phyloP scores from a whole-genome alignment of 345 rosid genomes.

The Dovyalis caffra region DNA sequence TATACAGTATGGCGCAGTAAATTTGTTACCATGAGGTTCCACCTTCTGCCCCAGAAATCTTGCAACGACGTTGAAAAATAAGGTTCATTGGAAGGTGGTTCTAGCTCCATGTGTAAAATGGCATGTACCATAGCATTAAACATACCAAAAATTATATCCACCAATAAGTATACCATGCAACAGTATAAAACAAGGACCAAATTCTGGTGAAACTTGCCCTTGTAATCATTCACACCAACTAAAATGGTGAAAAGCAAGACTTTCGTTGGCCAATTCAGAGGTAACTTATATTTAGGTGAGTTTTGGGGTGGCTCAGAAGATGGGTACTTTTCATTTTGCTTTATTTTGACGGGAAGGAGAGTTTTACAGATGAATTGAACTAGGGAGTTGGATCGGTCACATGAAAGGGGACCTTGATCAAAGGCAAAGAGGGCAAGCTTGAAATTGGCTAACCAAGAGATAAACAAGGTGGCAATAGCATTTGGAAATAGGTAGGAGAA shows the following conservation, averaged over 20 bases:
- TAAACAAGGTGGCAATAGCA: slow-evolving; percentile 15
- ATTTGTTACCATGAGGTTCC: slow-evolving; percentile 35
- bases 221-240: slow-evolving; percentile 19
- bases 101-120: slow-evolving; percentile 29
- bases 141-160: slow-evolving; percentile 31
- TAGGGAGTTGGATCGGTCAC: slow-evolving; percentile 8
- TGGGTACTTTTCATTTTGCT: slow-evolving; percentile 23
- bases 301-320: not conserved
- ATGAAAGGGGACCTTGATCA: slow-evolving; percentile 35
- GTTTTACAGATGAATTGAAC: slow-evolving; percentile 32
- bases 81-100: slow-evolving; percentile 44
- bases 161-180: slow-evolving; percentile 25
- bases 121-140: slow-evolving; percentile 15
- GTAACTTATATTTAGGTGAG: slow-evolving; percentile 26
- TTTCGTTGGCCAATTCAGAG: slow-evolving; percentile 33
- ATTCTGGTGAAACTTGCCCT: slow-evolving; percentile 2
- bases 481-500: slow-evolving; percentile 23
- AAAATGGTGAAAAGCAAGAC: slow-evolving; percentile 19
- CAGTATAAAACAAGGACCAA: slow-evolving; percentile 16
- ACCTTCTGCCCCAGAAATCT: slow-evolving; percentile 39
- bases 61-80: slow-evolving; percentile 38
- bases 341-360: slow-evolving; percentile 42
- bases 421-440: slow-evolving; percentile 49
- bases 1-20: slow-evolving; percentile 22
- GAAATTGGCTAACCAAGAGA: slow-evolving; percentile 47